These are phyloP conservation scores for Aspergillus oerlinghausenensis DNA, from an alignment of 2,329 filamentous ascomycete species.

Conservation along the genomic window DNA sequence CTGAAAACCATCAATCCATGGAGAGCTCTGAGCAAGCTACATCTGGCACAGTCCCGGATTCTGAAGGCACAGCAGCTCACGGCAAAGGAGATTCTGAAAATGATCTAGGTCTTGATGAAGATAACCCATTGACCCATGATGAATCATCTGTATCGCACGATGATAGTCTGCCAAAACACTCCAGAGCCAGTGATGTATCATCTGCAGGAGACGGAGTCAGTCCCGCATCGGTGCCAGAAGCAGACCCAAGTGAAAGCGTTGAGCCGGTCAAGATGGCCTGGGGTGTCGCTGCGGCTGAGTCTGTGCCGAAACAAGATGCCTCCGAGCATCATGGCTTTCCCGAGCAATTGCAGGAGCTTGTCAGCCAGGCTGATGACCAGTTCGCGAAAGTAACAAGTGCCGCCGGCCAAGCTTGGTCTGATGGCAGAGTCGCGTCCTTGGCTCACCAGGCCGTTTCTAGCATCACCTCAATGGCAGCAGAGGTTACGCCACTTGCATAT, in stretches of 20 bases:
- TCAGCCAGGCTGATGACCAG: constrained; percentile 49
- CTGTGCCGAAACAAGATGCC: constrained; percentile 38
- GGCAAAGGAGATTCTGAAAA: not conserved
- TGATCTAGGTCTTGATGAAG: not conserved
- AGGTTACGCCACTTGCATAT: constrained; percentile 47
- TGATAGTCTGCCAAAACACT: not conserved
- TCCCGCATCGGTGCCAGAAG: not conserved
- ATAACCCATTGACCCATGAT: not conserved
- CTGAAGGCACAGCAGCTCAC: not conserved
- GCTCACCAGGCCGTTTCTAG: constrained; percentile 53
- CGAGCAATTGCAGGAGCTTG: constrained; percentile 48
- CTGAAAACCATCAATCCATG: no score
- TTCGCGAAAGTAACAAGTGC: constrained; percentile 52
- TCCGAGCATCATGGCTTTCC: constrained; percentile 49
- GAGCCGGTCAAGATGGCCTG: constrained; percentile 35
- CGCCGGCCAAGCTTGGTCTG: constrained; percentile 51
- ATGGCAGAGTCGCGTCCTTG: constrained; percentile 49
- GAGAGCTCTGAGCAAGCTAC: no score
- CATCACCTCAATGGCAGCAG: constrained; percentile 44
- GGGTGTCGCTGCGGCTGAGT: constrained; percentile 51
- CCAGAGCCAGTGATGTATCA: not conserved
- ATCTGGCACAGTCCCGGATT: no score
- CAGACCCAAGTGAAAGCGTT: not conserved
- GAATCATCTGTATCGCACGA: not conserved
- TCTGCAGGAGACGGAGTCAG: constrained; percentile 16